Base-by-base conservation (phyloP, 2,329 filamentous ascomycete species). In the Colletotrichum trifolii region DNA sequence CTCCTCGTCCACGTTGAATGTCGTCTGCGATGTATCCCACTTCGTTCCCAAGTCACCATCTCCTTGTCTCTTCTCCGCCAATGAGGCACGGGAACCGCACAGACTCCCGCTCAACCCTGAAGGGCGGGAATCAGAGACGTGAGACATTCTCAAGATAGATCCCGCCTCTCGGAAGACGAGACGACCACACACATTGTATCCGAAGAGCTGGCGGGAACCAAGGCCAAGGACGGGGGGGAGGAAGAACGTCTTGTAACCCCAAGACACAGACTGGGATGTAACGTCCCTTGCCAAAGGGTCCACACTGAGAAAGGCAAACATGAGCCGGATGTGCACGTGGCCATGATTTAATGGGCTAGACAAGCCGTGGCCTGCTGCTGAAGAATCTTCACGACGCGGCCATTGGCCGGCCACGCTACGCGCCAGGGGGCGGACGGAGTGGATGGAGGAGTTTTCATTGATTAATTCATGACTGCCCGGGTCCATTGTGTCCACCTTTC, bases 71-170 rank as follows among this genome's bases (percentile, higher is more conserved):
- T 46, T 54, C 60, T 65, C 67, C 67, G 64, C 67, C 67, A 69
- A 60, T 68, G 65, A 67, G 53, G 50, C 55, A 53, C 61, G 58
- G 64, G 48, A 67, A 59, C 52, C 68, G 67, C 68, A 69, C 67
- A 66, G 68, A 69, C 67, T 69, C 60, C 67, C 68, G 68, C 64
- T 59, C 64, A 69, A 68, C 67, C 67, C 68, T 69, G 64, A 60
- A 56, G 25, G 54, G 48, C 39, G 54, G 59, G 47, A 36, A 43
- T 59, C 53, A 50, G 50, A 54, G 60, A 25, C 25, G 25, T 25
- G 25, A 25, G 25, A 25, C 25, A 25, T 25, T 25, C 25, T 25
- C 4, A 25, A 5, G 25, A 25, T 25, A 25, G 25, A 25, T 17
- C n/a, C 42, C 43, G 35, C 33, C 12, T 60, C 10, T 39, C 9